Evolutionary conservation across 257 asterid species (phyloP), one percentile per base, ranked within the genome.

Genomic region (Galeopsis tetrahit): DNA sequence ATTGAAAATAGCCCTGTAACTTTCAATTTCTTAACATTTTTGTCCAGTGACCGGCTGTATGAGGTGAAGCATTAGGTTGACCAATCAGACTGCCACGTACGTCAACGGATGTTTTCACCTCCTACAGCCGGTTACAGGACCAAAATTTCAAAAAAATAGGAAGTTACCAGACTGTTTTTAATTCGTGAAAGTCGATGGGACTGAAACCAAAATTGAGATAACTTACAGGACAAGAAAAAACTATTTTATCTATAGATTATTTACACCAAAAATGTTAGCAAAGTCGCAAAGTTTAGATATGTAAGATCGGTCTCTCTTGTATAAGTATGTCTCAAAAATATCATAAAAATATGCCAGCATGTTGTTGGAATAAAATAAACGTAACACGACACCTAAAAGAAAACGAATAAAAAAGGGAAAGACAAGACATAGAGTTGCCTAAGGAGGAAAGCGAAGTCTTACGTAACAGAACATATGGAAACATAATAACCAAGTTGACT

Each of bases 261-360:
- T 17, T 57, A 64, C 10, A 63, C 14, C 7, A 17, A 40, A 0
- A 10, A 82, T 40, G 36, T 58, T 31, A 11, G 52, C 52, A 11
- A 46, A 46, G 14, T 46, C 15, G 53, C 35, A 44, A 65, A 43
- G 7, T 44, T 53, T 8, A 63, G 42, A 57, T 53, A 52, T 2
- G 28, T 14, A 70, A 63, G 39, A 53, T 52, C 66, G 56, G 14
- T 59, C 60, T 71, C 82, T 75, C 62, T 66, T 31, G 36, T 36
- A 60, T 58, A 40, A 10, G 49, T 6, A 39, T 28, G 39, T 4
- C 9, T 17, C 61, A 8, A 55, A 17, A 31, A 42, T 5, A 44
- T 33, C 63, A 72, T 44, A 73, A 69, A 69, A 43, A 21, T 10
- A 36, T 21, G 53, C 34, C n/a, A 49, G 36, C 28, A 64, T 14